Evolutionary conservation across 148 eudicot species (phyloP), one percentile per base, ranked within the genome.

Genomic region (Nepenthes mirabilis): DNA sequence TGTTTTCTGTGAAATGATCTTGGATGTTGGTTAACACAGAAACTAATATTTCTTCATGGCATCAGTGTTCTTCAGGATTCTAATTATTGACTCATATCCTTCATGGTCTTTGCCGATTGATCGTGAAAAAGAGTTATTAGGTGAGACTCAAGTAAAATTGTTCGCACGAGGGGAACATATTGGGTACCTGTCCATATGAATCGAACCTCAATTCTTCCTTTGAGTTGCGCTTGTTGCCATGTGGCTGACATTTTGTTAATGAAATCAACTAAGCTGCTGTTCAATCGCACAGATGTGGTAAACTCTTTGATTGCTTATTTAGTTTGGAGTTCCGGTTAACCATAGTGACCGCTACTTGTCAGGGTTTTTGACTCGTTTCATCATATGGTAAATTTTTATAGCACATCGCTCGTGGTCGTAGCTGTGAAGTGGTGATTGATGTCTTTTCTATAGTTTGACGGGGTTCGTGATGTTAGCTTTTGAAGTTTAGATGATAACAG

Each of bases 201-300:
- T 70, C 47, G 60, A 57, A 54, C 55, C 54, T 72, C 68, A 40
- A 33, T 62, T 57, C 63, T 35, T 52, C 63, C 53, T 10, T 56
- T 40, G 45, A 40, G 47, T 35, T 47, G 64, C 58, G 11, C 57
- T 35, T 67, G 49, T 56, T 64, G 5, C 36, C 43, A 1, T 60
- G 59, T 14, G 35, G 64, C 60, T 54, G 37, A 47, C 36, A 36
- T 3, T 23, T 23, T 51, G 9, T 52, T 51, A 57, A 37, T 32
- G 57, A 23, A 57, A 36, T 52, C 51, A 56, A 36, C 2, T 65
- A 49, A 14, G 59, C 51, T 33, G 35, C 36, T 59, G 45, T 59
- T 53, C 49, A 53, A 37, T 48, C 50, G 58, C 33, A 47, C 58
- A 35, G 68, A 66, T 47, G 68, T 65, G 79, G 79, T 75, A 75